Conservation (phyloP, 1,284 basidiomycete genomes). For the Vanrija humicola region DNA sequence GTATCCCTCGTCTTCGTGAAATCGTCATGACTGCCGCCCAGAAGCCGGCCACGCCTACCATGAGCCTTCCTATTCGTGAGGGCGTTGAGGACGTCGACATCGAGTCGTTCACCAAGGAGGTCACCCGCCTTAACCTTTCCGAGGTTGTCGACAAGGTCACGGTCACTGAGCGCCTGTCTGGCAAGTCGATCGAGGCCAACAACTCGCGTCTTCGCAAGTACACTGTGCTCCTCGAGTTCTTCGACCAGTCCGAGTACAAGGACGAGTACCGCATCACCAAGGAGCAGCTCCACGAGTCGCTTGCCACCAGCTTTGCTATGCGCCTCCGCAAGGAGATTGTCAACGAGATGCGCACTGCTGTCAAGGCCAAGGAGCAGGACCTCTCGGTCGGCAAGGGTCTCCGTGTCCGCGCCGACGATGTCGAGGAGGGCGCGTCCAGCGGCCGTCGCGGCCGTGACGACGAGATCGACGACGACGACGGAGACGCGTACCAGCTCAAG, state of each 20-base stretch:
- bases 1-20: slow-evolving; percentile 97
- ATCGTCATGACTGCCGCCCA: slow-evolving; percentile 99
- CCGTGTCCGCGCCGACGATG: slow-evolving; percentile 49
- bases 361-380: slow-evolving; percentile 76
- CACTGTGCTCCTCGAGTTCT: slow-evolving; percentile 78
- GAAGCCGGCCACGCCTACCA: slow-evolving; percentile 97
- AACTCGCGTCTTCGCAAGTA: slow-evolving; percentile 70
- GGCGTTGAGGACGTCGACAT: slow-evolving; percentile 58
- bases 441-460: slow-evolving; percentile 47
- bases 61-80: slow-evolving; percentile 74
- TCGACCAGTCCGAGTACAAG: slow-evolving; percentile 77
- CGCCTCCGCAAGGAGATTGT: slow-evolving; percentile 81
- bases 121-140: slow-evolving; percentile 79
- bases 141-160: slow-evolving; percentile 82
- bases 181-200: slow-evolving; percentile 56
- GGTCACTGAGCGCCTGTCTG: slow-evolving; percentile 73
- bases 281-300: slow-evolving; percentile 67
- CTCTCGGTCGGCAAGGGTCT: slow-evolving; percentile 80
- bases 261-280: slow-evolving; percentile 79
- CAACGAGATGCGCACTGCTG: slow-evolving; percentile 79
- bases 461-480: slow-evolving; percentile 67
- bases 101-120: slow-evolving; percentile 82
- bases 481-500: slow-evolving; percentile 69
- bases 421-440: slow-evolving; percentile 34
- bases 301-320: slow-evolving; percentile 75